Conservation (phyloP, 306 rosid genomes). For the Dalbergia cochinchinensis region DNA sequence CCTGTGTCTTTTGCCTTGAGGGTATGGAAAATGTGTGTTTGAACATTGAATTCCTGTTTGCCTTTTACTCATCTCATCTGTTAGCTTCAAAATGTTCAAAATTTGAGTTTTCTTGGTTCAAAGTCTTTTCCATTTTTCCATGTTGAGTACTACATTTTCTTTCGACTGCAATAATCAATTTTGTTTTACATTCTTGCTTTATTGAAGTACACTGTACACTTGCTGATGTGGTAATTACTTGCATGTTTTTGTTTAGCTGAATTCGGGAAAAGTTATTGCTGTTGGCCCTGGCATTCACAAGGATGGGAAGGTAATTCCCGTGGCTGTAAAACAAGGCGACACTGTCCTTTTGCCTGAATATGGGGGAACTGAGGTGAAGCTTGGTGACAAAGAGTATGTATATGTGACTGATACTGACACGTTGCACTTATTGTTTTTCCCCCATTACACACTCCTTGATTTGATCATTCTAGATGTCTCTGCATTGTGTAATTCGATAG, state of each 20-base stretch:
- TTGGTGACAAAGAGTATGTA: conserved; percentile 73
- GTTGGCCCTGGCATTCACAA: conserved; percentile 72
- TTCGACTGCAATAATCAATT: conserved; percentile 6
- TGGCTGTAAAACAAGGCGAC: conserved; percentile 74
- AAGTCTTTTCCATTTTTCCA: neutral
- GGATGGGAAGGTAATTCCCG: conserved; percentile 69
- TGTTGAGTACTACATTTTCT: neutral
- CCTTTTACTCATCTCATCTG: neutral
- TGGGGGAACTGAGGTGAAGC: conserved; percentile 83
- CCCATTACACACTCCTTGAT: neutral
- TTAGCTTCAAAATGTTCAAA: neutral
- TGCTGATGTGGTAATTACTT: conserved; percentile 11
- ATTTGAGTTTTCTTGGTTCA: neutral
- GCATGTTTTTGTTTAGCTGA: conserved; percentile 46
- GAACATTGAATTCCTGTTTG: neutral
- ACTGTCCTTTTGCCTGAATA: conserved; percentile 81
- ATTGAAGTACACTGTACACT: conserved; percentile 3
- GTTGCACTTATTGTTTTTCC: neutral
- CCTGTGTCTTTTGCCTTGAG: neutral
- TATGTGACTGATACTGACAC: neutral
- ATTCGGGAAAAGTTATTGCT: conserved; percentile 79
- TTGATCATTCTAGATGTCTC: conserved; percentile 7
- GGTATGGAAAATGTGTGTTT: conserved; percentile 6
- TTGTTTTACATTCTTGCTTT: conserved; percentile 19
- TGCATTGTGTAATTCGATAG: no score